Conservation (phyloP, 257 asterid species). For the Solanum appendiculatum region DNA sequence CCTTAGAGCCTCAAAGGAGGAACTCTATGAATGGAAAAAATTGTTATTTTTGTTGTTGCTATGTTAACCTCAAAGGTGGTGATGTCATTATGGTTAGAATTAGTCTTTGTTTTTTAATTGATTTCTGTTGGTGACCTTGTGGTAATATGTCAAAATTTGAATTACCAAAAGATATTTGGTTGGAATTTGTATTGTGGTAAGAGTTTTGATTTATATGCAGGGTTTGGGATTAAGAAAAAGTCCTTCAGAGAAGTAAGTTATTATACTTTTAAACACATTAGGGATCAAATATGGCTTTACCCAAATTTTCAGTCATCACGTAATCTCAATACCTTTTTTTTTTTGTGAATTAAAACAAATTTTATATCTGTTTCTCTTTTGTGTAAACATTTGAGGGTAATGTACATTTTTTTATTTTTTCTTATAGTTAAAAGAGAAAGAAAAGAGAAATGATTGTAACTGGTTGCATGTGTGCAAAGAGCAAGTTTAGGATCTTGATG, state of each 20-base stretch:
- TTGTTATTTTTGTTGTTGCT: neutral
- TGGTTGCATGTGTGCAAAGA: neutral
- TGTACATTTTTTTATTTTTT: neutral
- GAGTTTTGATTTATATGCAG: neutral
- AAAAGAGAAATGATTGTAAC: neutral
- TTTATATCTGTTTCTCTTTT: neutral
- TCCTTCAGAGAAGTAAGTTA: neutral
- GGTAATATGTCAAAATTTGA: neutral
- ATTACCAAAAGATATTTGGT: neutral
- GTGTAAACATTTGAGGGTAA: neutral
- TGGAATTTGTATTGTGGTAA: neutral
- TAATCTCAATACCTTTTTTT: neutral
- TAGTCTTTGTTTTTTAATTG: neutral
- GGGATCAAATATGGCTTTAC: neutral
- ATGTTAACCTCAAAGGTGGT: neutral
- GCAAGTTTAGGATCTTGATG: conserved; percentile 1
- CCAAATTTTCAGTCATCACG: neutral
- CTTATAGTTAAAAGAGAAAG: neutral
- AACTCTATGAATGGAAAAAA: neutral
- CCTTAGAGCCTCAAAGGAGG: neutral
- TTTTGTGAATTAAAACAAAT: neutral
- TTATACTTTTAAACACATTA: neutral
- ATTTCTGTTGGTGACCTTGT: neutral
- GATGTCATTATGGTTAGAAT: neutral
- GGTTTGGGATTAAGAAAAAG: neutral